These are phyloP conservation scores for Caryopteris hybrid DNA, from an alignment of 305 asterid species.

Conservation along the genomic window DNA sequence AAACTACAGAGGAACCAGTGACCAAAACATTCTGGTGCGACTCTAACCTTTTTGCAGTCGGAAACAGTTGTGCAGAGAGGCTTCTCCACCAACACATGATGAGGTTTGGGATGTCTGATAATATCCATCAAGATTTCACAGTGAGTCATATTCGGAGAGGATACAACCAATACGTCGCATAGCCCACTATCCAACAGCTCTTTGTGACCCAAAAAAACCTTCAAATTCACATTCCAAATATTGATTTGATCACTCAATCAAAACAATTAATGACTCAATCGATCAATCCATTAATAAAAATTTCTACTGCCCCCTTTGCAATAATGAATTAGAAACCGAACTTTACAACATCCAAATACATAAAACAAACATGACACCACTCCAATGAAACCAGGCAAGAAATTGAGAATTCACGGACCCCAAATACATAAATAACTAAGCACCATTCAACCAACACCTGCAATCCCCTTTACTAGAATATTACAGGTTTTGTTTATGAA, in stretches of 20 bases:
- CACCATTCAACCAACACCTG: too few relatives aligned
- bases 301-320: too few relatives aligned
- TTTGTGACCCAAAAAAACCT: slow-evolving; percentile 71
- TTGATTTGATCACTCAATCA: neutral
- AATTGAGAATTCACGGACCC: too few relatives aligned
- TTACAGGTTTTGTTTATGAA: too few relatives aligned
- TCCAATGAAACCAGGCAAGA: too few relatives aligned
- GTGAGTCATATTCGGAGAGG: slow-evolving; percentile 96
- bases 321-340: too few relatives aligned
- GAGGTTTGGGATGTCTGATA: slow-evolving; percentile 59
- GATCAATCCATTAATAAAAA: too few relatives aligned
- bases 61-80: slow-evolving; percentile 87
- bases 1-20: neutral
- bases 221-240: slow-evolving; percentile 7
- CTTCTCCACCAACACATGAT: slow-evolving; percentile 94
- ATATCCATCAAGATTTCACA: slow-evolving; percentile 84
- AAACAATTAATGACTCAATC: too few relatives aligned
- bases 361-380: too few relatives aligned
- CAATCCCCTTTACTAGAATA: too few relatives aligned
- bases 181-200: slow-evolving; percentile 68
- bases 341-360: too few relatives aligned
- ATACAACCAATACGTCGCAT: slow-evolving; percentile 77
- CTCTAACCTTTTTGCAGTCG: slow-evolving; percentile 68
- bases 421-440: too few relatives aligned
- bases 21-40: neutral